Percentiles rank a stretch among this genome's conserved stretches.
Conservation (phyloP, 257 asterid genomes). For the Solanum pinnatisectum region DNA sequence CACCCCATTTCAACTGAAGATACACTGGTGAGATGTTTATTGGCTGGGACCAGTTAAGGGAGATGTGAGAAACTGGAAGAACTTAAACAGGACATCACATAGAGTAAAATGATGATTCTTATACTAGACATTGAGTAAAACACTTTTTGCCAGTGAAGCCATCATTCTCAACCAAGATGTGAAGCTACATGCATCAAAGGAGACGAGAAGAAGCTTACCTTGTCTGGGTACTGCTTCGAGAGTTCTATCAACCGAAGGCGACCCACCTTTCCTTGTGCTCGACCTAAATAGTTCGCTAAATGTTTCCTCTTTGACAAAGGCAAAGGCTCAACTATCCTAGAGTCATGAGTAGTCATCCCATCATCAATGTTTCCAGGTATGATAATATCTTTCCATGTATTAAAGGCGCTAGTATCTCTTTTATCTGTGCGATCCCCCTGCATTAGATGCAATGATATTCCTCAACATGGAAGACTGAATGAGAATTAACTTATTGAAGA, state of each 20-base stretch:
- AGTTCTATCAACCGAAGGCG: constrained; percentile 77
- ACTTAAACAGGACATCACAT: background rate
- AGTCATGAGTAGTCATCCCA: constrained; percentile 62
- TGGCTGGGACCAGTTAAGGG: background rate
- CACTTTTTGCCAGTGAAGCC: background rate
- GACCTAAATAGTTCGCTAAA: constrained; percentile 83
- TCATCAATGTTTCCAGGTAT: constrained; percentile 96
- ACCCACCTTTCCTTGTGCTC: constrained; percentile 90
- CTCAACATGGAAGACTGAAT: background rate
- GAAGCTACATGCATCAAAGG: background rate
- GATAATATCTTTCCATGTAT: constrained; percentile 92
- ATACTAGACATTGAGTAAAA: background rate
- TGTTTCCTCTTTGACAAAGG: constrained; percentile 76
- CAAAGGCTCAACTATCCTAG: constrained; percentile 70
- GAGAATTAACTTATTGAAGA: background rate
- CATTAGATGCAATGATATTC: constrained; percentile 7
- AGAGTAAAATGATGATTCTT: background rate
- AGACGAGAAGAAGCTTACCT: constrained; percentile 39
- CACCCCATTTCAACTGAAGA: background rate
- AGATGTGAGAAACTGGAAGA: background rate
- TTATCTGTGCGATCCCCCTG: constrained; percentile 97
- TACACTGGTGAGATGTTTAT: background rate
- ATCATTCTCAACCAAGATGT: background rate
- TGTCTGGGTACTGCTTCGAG: constrained; percentile 70
- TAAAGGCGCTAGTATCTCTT: constrained; percentile 83